These are phyloP conservation scores for Aechmea fasciata DNA, from an alignment of 176 grass and related monocot genomes.

Conservation along the genomic window DNA sequence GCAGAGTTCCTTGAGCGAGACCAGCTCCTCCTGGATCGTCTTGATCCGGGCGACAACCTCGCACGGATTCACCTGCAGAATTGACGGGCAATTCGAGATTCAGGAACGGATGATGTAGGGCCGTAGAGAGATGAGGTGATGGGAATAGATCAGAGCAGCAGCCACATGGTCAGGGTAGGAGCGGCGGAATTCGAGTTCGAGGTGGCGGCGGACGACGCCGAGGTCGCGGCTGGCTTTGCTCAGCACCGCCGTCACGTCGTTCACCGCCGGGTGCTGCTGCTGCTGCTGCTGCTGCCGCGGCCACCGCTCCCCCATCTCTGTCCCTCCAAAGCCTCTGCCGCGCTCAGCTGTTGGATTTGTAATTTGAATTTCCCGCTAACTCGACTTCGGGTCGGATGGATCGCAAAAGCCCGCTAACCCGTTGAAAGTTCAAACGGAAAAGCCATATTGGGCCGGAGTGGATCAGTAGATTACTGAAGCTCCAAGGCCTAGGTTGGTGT, in stretches of 20 bases:
- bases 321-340: background rate
- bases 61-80: conserved; percentile 51
- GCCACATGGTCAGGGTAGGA: conserved; percentile 58
- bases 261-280: conserved; percentile 37
- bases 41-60: conserved; percentile 68
- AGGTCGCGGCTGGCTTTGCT: conserved; percentile 42
- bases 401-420: too few species aligned
- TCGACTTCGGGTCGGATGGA: background rate
- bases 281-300: conserved; percentile 15
- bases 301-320: conserved; percentile 18
- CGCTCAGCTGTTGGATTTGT: background rate
- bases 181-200: conserved; percentile 53
- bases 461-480: too few species aligned
- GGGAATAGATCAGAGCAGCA: background rate
- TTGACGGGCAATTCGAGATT: conserved; percentile 3
- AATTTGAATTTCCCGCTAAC: background rate
- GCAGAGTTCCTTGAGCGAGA: conserved; percentile 57
- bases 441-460: too few species aligned
- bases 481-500: too few species aligned
- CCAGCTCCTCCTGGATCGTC: conserved; percentile 57
- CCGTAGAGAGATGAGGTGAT: background rate
- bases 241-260: conserved; percentile 43
- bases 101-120: conserved; percentile 1
- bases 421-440: too few species aligned
- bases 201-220: conserved; percentile 42